Evolutionary conservation across 2,329 filamentous ascomycete genomes (phyloP), one percentile per base, ranked within the genome.

Genomic region (Colletotrichum sansevieriae): DNA sequence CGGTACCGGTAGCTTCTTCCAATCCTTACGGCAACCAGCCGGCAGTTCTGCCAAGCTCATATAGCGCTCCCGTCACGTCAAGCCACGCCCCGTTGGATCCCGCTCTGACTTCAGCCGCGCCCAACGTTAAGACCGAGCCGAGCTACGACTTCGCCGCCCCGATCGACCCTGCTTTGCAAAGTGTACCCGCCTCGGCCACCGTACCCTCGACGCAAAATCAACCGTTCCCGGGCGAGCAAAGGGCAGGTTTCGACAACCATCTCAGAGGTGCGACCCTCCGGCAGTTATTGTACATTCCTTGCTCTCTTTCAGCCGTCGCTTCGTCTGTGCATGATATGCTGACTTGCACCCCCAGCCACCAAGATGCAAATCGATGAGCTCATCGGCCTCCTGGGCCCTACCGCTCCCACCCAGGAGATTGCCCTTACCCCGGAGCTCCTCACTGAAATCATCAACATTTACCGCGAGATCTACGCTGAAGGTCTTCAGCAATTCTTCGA

Each of bases 401-500:
- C 88, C 58, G 85, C 88, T 49, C 86, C 88, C 3, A 83, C 85
- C 22, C 83, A 87, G 68, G 78, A 80, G 72, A 84, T 87, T 33
- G 84, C 87, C 66, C 84, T 82, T 74, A 78, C 83, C 76, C 78
- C 86, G 66, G 83, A 84, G 39, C 80, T 79, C 22, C 75, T 92
- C 57, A 88, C 90, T 73, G 90, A 94, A 76, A 89, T 94, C 67
- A 90, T 89, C 71, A 87, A 87, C 70, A 78, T 95, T 15, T 97
- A 92, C 79, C 87, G 88, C 73, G 90, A 91, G 72, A 90, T 94
- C 71, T 97, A 96, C 77, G 91, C 90, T 4, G 87, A 87, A 1
- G 91, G 90, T 8, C 87, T 96, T 54, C 90, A 93, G 78, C 87
- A 87, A 57, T 91, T 96, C 71, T 87, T 97, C 71, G 95, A 98